Base-by-base conservation (phyloP, 192 early-diverging fungal genomes). In the Spizellomyces punctatus region DNA sequence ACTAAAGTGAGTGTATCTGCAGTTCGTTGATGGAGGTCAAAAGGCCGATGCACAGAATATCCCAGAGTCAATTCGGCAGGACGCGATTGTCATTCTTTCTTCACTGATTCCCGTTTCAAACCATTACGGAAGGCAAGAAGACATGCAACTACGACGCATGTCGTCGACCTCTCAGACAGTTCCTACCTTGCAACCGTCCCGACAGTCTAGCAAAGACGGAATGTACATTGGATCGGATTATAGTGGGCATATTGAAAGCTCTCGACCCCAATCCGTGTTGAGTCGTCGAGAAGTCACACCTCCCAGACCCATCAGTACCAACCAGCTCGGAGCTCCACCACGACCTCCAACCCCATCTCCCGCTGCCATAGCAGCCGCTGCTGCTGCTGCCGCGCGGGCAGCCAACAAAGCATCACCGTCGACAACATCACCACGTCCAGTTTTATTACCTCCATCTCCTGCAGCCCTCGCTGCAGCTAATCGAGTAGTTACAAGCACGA, bases 51-150 rank as follows among this genome's bases (percentile, higher is more conserved):
- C 50, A n/a, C 50, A 54, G 17, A 54, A 36, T 58, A 46, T 82
- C n/a, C 70, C 83, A 41, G 82, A 83, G 67, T 44, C 66, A 21
- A 72, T 72, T n/a, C 77, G 71, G 17, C 79, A 89, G 46, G 72
- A 68, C 49, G 79, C 77, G 5, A 82, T 86, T 60, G 70, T 58
- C 9, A 77, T 79, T 46, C 69, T 85, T 14, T 69, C 70, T 22
- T 80, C 80, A n/a, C 63, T 84, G n/a, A 66, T 85, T 43, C 72
- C 68, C 68, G 46, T 80, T 22, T 46, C 75, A 22, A 77, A 73
- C 50, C 60, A 73, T 27, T 77, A 52, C 62, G 22, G 22, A 12
- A 41, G 17, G 36, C 49, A 54, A 54, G 12, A 12, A 0, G 50
- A 54, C 50, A 54, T 54, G 12, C 14, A 54, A n/a, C 1, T 54